Base-by-base conservation (phyloP, 2,329 filamentous ascomycete genomes). In the Xylaria sp. region DNA sequence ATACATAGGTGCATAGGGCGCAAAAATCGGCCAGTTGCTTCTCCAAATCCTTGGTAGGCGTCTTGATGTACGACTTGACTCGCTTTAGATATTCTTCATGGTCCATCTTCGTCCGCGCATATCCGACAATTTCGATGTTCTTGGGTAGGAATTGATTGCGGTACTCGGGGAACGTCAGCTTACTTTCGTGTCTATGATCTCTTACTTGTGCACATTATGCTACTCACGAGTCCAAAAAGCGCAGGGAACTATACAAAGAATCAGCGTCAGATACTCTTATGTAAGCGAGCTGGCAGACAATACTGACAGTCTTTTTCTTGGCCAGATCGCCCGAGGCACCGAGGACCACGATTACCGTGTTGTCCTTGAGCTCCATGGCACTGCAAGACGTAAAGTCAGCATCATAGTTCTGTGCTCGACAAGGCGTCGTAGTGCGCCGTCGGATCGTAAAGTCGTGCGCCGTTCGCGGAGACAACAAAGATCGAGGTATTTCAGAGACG, bases 41-140 rank as follows among this genome's bases (percentile, higher is more conserved):
- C 85, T 99, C 94, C 75, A 97, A 90, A 77, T 98, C 96, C 86
- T 97, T 97, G 75, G 95, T 97, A 17, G 96, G 96, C 17, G 94
- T 96, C 89, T 99, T 98, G 86, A 99, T 99, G 85, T 97, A 97
- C 69, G 94, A 97, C 84, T 92, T 95, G 83, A 99, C 94, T 75
- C 96, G 90, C 84, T 91, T 93, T 80, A 98, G 88, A 85, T 93
- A 98, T 82, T 99, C 96, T 73, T 93, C 90, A 78, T 95, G 94
- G 84, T 98, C 94, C 96, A 99, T 99, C 87, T 97, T 97, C 76
- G 96, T 99, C 80, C 96, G 91, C 77, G 96, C 96, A 93, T 99
- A 99, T 86, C 96, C 96, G 78, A 99, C 90, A 80, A 99, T 97
- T 83, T 90, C 93, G 83, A 97, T 94, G 82, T 97, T 94, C 84